Base-by-base conservation (phyloP, 257 asterid species). In the Schizonepeta tenuifolia region DNA sequence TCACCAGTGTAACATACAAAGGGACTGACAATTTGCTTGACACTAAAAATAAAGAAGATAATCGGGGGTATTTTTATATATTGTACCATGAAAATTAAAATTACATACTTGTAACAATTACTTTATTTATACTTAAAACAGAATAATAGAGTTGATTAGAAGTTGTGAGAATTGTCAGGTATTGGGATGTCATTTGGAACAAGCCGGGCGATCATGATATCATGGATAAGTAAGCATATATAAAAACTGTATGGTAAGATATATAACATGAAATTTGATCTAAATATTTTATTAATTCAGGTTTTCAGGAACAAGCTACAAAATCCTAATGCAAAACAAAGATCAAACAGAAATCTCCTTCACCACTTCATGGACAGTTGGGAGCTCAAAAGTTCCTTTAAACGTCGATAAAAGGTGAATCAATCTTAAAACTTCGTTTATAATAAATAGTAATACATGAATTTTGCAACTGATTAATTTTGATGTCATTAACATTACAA, bases 301-400 rank as follows among this genome's bases (percentile, higher is more conserved):
- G 63, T 73, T 89, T 12, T 0, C 5, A 14, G 91, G 92, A 17
- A 79, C 84, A 49, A 75, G 78, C 18, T 87, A 71, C 71, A 77
- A 81, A 64, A 61, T 87, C 3, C 65, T 86, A 35, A 53, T 46
- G 53, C 73, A 86, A 59, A 83, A 46, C 41, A 46, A 44, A 13
- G 73, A 83, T 18, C 85, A 81, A 63, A 66, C 69, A 10, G 90
- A 89, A 77, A 77, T 89, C 50, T 86, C 94, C 65, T 89, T 89
- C 74, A 78, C 77, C 12, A 76, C 72, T 17, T 78, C 22, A 18
- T 86, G 90, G 90, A 18, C 78, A 35, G 68, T 62, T 33, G 73
- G 57, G 41, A 68, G 70, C 43, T 17, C 9, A 6, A n/a, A 10
- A 47, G 79, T 74, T 56, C 96, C 96, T 1, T 18, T 89, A 44